phyloP scores from a whole-genome alignment of 371 early-diverging fungal species.

The Rhizopus microsporus region DNA sequence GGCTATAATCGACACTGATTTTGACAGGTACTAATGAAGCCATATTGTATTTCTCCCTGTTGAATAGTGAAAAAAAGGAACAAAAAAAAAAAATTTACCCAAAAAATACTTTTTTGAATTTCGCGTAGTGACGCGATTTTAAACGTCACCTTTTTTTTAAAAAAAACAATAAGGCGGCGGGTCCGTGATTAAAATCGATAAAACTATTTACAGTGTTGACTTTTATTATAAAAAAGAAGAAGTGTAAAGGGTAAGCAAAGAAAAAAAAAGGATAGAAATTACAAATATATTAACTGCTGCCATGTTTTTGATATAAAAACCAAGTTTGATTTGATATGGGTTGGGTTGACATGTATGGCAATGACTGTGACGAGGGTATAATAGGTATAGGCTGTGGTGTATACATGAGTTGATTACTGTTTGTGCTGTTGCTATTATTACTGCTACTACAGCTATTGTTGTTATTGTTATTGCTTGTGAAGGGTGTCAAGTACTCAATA shows the following conservation, averaged over 20 bases:
- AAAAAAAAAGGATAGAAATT: too few relatives aligned
- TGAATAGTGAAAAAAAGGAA: slow-evolving; percentile 1
- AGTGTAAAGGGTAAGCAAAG: background rate
- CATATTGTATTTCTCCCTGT: slow-evolving; percentile 17
- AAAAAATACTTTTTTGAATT: background rate
- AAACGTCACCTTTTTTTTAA: slow-evolving; percentile 3
- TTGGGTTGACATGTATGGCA: background rate
- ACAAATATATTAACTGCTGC: background rate
- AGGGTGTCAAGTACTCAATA: background rate
- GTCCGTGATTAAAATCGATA: too few relatives aligned
- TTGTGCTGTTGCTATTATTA: slow-evolving; percentile 1
- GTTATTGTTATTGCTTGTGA: background rate
- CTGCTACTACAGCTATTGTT: background rate
- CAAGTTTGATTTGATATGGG: background rate
- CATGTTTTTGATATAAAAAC: slow-evolving; percentile 3
- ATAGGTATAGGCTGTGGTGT: background rate
- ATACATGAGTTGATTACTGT: background rate
- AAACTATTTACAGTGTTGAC: too few relatives aligned
- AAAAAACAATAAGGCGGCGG: background rate
- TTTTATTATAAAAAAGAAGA: background rate
- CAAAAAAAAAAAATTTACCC: slow-evolving; percentile 11
- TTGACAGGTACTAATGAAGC: slow-evolving; percentile 40
- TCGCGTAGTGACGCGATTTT: slow-evolving; percentile 10
- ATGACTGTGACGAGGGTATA: slow-evolving; percentile 6
- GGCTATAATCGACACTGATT: slow-evolving; percentile 34